Evolutionary conservation across 805 yeast species (phyloP), one percentile per base, ranked within the genome.

Genomic region (Candida pseudoglaebosa): DNA sequence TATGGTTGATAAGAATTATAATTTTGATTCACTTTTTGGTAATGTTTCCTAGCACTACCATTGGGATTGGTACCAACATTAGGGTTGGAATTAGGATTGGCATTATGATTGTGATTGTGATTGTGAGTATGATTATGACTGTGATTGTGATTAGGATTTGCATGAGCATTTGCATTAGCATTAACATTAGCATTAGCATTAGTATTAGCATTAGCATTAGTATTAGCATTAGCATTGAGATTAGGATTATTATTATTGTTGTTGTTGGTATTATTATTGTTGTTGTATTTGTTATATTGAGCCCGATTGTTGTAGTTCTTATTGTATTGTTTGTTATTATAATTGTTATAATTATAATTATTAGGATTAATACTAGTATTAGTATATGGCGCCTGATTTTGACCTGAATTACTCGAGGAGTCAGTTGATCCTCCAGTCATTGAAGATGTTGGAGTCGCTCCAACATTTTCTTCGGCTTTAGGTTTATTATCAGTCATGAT

Each of bases 401-500:
- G 39, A 14, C 24, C 14, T n/a, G 30, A 32, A 37, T 24, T 34
- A 18, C 31, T n/a, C 24, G 34, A 26, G 18, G 34, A 14, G 18
- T 19, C 36, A 24, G 32, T 35, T n/a, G 38, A 14, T 32, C 17
- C 24, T 22, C 6, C 30, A 10, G 34, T 29, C 8, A 38, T 12
- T 5, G 32, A 21, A 14, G 34, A 24, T 7, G 38, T 15, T 28
- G 37, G 37, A 33, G 22, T 29, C 16, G 20, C 29, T n/a, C 28
- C 33, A 26, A 32, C 39, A 36, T 46, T 17, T 26, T 41, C 38
- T 15, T 40, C 47, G 17, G 37, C 32, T 16, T 42, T 40, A 29
- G 40, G 41, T 28, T 36, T 50, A 39, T 44, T 46, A 42, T 48
- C 50, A 38, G 53, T 29, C 50, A 48, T 49, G 28, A 22, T 43